A percentile compares a stretch with the other conserved stretches of the same genome.
Conservation (phyloP, 163 green algal species). For the Picocystis sp. region DNA sequence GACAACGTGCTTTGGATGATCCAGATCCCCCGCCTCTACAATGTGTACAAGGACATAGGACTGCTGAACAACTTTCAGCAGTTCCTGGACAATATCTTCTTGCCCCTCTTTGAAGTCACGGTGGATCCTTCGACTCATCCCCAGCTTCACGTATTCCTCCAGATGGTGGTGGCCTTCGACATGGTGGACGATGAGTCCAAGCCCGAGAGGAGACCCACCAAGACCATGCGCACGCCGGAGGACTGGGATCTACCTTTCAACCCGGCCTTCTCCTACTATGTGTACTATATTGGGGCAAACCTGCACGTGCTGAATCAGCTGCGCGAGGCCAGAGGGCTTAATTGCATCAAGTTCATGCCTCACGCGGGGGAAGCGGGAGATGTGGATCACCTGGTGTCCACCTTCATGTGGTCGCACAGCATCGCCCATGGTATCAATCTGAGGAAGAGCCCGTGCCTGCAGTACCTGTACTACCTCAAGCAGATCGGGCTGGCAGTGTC, state of each 20-base stretch:
- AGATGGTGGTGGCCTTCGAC: conserved; percentile 89
- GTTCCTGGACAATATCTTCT: conserved; percentile 98
- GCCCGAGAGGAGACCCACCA: conserved; percentile 86
- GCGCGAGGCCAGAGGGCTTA: conserved; percentile 26
- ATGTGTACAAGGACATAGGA: conserved; percentile 83
- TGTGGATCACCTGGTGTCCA: conserved; percentile 80
- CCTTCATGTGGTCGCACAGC: conserved; percentile 86
- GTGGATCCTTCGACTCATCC: conserved; percentile 77
- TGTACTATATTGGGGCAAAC: conserved; percentile 95
- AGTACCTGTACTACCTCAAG: conserved; percentile 73
- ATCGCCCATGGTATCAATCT: conserved; percentile 99
- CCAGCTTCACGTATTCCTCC: conserved; percentile 90
- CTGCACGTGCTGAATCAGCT: conserved; percentile 88
- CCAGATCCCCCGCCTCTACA: conserved; percentile 91
- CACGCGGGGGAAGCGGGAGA: conserved; percentile 76
- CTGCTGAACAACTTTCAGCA: conserved; percentile 91
- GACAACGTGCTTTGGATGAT: conserved; percentile 98
- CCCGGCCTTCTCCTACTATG: conserved; percentile 88
- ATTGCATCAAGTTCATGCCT: conserved; percentile 25
- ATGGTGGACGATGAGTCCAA: conserved; percentile 98
- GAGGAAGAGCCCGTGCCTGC: conserved; percentile 77
- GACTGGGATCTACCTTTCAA: conserved; percentile 93
- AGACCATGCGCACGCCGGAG: conserved; percentile 67
- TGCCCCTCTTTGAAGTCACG: conserved; percentile 94
- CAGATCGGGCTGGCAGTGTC: conserved; percentile 94